Conservation (phyloP, 169 alveolate species). For the Miamiensis avidus region DNA sequence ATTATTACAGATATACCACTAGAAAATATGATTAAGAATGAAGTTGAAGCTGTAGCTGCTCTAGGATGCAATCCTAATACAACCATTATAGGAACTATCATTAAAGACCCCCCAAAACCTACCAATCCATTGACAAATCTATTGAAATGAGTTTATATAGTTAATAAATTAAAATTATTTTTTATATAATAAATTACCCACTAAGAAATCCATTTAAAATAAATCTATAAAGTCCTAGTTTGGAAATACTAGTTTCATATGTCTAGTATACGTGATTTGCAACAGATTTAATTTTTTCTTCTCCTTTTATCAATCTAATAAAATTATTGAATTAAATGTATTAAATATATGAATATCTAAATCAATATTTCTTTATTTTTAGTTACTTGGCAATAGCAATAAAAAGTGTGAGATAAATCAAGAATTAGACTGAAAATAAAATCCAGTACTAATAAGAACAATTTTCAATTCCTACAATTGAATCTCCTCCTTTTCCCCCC, state of each 20-base stretch:
- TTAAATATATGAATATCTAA: not conserved
- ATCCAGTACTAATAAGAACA: not conserved
- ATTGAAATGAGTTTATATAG: too few species aligned
- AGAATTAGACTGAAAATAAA: not conserved
- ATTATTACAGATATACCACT: too few species aligned
- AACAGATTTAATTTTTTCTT: too few species aligned
- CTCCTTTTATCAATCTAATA: not conserved
- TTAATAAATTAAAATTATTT: too few species aligned
- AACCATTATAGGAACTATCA: too few species aligned
- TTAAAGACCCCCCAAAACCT: too few species aligned
- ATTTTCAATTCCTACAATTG: not conserved
- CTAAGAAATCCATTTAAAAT: not conserved
- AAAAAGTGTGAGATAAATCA: too few species aligned
- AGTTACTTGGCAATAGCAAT: not conserved
- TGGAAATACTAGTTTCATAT: not conserved
- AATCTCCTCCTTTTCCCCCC: not conserved
- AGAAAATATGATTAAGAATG: too few species aligned
- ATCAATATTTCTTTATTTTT: not conserved
- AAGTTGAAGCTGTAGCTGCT: too few species aligned
- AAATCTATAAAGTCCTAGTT: not conserved
- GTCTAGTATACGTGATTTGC: not conserved
- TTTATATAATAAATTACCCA: not conserved
- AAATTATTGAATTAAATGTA: too few species aligned
- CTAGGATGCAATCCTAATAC: too few species aligned
- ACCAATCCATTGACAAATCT: too few species aligned